Evolutionary conservation across 2,329 filamentous ascomycete genomes (phyloP), one percentile per base, ranked within the genome.

Genomic region (Thielaviopsis ethacetica): DNA sequence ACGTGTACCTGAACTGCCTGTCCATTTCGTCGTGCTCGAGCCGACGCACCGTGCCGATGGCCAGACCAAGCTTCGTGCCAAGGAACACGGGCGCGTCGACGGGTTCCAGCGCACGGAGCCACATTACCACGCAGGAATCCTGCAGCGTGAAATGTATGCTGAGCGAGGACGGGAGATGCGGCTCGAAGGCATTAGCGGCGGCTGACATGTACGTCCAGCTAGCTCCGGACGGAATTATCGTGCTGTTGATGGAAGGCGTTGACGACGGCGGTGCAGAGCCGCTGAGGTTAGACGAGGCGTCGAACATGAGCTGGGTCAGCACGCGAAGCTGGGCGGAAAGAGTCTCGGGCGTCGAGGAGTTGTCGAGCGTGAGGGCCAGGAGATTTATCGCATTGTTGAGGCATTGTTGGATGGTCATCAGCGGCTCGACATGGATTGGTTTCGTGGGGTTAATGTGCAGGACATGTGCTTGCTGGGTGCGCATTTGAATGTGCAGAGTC

Each of bases 371-470:
- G 17, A 94, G 79, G 65, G 85, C 81, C 55, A 95, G 83, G 53
- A 95, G 82, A 69, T 94, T 88, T 63, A 96, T 80, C 60, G 88
- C 85, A 66, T 88, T 81, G 62, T 86, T 91, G 64, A 97, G 84
- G 49, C 90, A 76, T n/a, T 82, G 81, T 62, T 88, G 81, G 13
- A 93, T 80, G 12, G 79, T 73, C 21, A 83, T 82, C 56, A 96
- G 78, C 61, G 90, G 83, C 17, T 80, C 76, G 56, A 97, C 78
- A 64, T 77, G 75, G 64, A 84, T 75, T 19, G 75, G 74, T 59
- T 76, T 71, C 51, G 71, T 64, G 24, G 74, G 71, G 60, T 79
- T 71, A 62, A 82, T 70, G 60, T 71, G 69, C 17, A 82, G 66
- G 13, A 74, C 74, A 61, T 77, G 71, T 5, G 73, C 66, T 1